A percentile compares a stretch with the other conserved stretches of the same genome.
Evolutionary conservation across 805 yeast species (phyloP).

Genomic region (Wickerhamiella musiphila): DNA sequence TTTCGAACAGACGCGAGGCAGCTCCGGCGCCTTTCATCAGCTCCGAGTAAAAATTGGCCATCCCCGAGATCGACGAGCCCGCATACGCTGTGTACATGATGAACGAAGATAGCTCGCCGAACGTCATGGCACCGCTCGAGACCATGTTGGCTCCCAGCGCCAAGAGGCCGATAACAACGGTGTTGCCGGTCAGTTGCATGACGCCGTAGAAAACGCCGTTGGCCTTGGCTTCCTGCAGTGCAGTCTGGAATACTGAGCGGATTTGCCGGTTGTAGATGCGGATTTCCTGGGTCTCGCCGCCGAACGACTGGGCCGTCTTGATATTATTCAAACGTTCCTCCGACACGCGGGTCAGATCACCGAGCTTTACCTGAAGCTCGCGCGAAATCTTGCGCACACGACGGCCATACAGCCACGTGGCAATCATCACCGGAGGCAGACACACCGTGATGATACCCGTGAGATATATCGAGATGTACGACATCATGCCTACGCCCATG

Average conservation of each 20-base stretch:
- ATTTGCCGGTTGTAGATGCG: constrained; percentile 59
- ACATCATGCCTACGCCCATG: constrained; percentile 86
- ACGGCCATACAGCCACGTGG: constrained; percentile 71
- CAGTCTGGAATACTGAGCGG: constrained; percentile 42
- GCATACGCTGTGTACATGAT: constrained; percentile 92
- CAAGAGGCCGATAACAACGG: constrained; percentile 57
- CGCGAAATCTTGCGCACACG: constrained; percentile 58
- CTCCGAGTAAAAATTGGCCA: constrained; percentile 83
- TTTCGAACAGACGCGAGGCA: constrained; percentile 76
- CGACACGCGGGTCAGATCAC: constrained; percentile 71
- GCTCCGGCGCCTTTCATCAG: constrained; percentile 97
- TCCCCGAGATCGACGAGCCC: constrained; percentile 80
- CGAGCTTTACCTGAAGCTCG: constrained; percentile 67
- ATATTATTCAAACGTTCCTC: constrained; percentile 82
- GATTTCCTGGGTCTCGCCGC: constrained; percentile 67
- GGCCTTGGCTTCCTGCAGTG: constrained; percentile 62
- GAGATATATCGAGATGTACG: constrained; percentile 63
- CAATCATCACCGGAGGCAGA: constrained; percentile 66
- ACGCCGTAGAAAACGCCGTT: constrained; percentile 62
- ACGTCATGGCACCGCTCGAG: constrained; percentile 50
- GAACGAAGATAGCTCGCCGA: constrained; percentile 82
- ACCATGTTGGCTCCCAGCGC: constrained; percentile 75
- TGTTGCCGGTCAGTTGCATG: constrained; percentile 73
- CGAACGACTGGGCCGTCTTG: constrained; percentile 77
- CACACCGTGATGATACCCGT: constrained; percentile 66